Evolutionary conservation across 768 basidiomycete species (phyloP), one percentile per base, ranked within the genome.

Genomic region (Nidularia sp.): DNA sequence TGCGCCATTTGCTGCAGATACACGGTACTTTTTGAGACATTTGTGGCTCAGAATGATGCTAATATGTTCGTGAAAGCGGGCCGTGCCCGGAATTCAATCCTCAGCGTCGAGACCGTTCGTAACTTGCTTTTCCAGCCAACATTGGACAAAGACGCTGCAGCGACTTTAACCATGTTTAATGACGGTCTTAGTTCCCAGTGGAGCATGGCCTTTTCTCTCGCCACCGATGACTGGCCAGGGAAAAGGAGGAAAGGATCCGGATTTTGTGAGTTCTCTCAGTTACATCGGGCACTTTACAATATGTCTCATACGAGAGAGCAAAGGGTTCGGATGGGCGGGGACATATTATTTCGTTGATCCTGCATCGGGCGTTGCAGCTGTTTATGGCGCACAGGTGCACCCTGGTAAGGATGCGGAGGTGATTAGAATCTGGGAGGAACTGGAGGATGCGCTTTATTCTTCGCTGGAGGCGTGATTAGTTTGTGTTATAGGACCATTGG

Each of bases 291-390:
- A 12, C 15, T 34, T 6, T 29, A 25, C 34, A 4, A 36, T 29
- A 39, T 15, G 7, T 31, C 5, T 5, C 50, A 12, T 51, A 22
- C 5, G 12, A 8, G 3, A 45, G 22, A 49, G 13, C 34, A 8
- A 45, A 72, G 69, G 68, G 70, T 62, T 50, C 34, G 71, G 71
- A 5, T 72, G 64, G 64, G 70, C 70, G 9, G 62, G 63, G 15
- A 67, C 67, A 1, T 61, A 59, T 25, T 61, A 62, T 45, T 58
- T 65, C 22, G 57, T 72, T 33, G 71, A 72, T 51, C 67, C 67
- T 4, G 60, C 50, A 5, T 67, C 66, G 6, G 70, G 71, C 15
- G 55, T 72, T 18, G 67, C 69, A 2, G 56, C 56, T 6, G 66
- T 71, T 1, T 62, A 66, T 54, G 70, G 68, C 10, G 66, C 65